A percentile compares a stretch with the other conserved stretches of the same genome.
phyloP scores from a whole-genome alignment of 2,329 filamentous ascomycete species.

The Scleromitrula shiraiana region DNA sequence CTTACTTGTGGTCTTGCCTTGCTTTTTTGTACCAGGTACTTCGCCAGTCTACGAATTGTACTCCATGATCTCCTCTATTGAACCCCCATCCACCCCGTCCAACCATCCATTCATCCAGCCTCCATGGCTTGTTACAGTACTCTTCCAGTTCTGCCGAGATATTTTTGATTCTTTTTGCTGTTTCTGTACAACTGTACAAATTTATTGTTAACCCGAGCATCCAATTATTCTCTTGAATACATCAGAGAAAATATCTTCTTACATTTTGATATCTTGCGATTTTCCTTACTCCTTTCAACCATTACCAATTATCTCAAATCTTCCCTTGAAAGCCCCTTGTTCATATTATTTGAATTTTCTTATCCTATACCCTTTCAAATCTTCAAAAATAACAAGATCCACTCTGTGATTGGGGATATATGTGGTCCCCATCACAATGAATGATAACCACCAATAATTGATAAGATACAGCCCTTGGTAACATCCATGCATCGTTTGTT shows the following conservation, averaged over 20 bases:
- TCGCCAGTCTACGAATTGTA: too few relatives aligned
- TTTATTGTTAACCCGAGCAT: neutral
- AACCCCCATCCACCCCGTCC: too few relatives aligned
- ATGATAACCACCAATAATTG: slow-evolving; percentile 2
- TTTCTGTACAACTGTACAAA: neutral
- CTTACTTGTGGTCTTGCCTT: slow-evolving; percentile 3
- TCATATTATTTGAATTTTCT: neutral
- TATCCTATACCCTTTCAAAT: neutral
- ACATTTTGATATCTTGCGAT: neutral
- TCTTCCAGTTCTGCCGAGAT: too few relatives aligned
- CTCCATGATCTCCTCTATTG: too few relatives aligned
- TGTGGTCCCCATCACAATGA: slow-evolving; percentile 7
- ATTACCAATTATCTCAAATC: neutral
- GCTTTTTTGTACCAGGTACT: neutral
- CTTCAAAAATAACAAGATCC: slow-evolving; percentile 2
- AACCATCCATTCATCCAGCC: too few relatives aligned
- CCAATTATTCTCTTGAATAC: neutral
- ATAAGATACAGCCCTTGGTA: slow-evolving; percentile 1
- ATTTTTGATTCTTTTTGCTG: neutral
- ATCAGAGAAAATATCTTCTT: neutral
- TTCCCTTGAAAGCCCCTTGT: neutral
- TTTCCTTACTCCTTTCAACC: neutral
- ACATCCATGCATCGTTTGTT: slow-evolving; percentile 3
- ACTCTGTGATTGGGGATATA: slow-evolving; percentile 5
- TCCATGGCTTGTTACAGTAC: too few relatives aligned